These are phyloP conservation scores for Dendrocalamus latiflorus DNA, from an alignment of 202 grass and related monocot genomes.

Conservation along the genomic window DNA sequence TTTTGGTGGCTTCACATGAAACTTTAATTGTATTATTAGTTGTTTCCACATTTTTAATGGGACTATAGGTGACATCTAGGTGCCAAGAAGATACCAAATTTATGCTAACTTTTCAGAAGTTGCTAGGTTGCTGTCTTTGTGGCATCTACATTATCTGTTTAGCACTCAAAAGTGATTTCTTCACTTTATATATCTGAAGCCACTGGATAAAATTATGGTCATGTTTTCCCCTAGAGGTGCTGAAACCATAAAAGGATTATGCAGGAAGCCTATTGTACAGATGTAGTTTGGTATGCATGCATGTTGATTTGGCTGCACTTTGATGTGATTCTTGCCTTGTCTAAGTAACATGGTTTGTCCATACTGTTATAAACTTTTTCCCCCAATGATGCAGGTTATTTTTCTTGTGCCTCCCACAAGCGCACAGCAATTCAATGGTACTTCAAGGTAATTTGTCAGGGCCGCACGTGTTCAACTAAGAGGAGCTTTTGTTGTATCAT, in stretches of 20 bases:
- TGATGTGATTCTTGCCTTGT: neutral
- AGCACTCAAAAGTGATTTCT: constrained; percentile 5
- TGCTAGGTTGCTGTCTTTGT: neutral
- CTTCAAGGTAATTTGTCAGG: constrained; percentile 59
- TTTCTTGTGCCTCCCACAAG: constrained; percentile 39
- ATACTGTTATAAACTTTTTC: constrained; percentile 6
- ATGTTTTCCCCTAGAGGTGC: constrained; percentile 12
- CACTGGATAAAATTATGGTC: neutral
- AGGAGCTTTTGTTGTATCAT: constrained; percentile 7
- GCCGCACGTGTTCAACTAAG: neutral
- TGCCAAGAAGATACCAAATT: neutral
- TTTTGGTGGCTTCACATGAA: constrained; percentile 9
- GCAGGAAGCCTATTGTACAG: constrained; percentile 10
- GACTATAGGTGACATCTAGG: neutral
- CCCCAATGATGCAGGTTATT: constrained; percentile 43
- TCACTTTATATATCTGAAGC: constrained; percentile 13
- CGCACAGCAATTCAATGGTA: constrained; percentile 54
- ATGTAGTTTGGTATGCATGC: neutral
- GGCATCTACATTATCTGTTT: neutral
- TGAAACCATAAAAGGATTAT: neutral
- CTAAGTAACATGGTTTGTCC: neutral
- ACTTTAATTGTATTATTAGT: neutral
- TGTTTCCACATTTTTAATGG: constrained; percentile 16
- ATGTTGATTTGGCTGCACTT: constrained; percentile 11
- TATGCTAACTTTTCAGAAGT: constrained; percentile 20